These are phyloP conservation scores for Akebia trifoliata DNA, from an alignment of 164 flowering plant species.

Conservation along the genomic window DNA sequence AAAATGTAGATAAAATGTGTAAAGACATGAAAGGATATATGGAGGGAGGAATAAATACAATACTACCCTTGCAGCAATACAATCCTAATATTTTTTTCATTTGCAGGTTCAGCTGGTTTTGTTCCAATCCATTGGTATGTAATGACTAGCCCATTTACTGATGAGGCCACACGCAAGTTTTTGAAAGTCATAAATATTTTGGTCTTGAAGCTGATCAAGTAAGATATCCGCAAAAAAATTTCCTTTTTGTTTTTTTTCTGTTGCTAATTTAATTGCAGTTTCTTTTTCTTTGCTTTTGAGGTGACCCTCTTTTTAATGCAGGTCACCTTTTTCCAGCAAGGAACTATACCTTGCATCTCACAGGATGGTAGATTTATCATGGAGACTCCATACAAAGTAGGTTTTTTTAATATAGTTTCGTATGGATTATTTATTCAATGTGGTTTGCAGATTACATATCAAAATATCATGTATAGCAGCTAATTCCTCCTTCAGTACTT, in stretches of 20 bases:
- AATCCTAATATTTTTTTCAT: slow-evolving; percentile 11
- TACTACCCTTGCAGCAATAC: no score
- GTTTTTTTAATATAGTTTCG: slow-evolving; percentile 15
- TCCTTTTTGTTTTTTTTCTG: background rate
- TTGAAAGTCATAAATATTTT: slow-evolving; percentile 84
- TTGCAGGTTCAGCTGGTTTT: slow-evolving; percentile 46
- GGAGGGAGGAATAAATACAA: no score
- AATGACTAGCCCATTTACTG: slow-evolving; percentile 98
- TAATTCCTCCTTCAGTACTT: background rate
- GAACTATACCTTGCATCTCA: slow-evolving; percentile 96
- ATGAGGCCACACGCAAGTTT: slow-evolving; percentile 83
- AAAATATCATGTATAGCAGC: background rate
- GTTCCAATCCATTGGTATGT: slow-evolving; percentile 91
- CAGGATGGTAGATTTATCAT: slow-evolving; percentile 91
- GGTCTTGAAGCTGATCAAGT: slow-evolving; percentile 95
- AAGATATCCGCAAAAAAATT: slow-evolving; percentile 10
- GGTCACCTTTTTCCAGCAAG: slow-evolving; percentile 97
- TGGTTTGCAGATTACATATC: slow-evolving; percentile 3
- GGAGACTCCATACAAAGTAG: slow-evolving; percentile 88
- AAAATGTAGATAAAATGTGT: no score
- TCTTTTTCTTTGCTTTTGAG: slow-evolving; percentile 12
- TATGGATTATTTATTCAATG: background rate
- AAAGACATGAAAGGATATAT: no score
- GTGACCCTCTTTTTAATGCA: slow-evolving; percentile 21
- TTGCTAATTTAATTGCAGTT: background rate